phyloP scores from a whole-genome alignment of 2,329 filamentous ascomycete genomes.

The Septoria linicola region DNA sequence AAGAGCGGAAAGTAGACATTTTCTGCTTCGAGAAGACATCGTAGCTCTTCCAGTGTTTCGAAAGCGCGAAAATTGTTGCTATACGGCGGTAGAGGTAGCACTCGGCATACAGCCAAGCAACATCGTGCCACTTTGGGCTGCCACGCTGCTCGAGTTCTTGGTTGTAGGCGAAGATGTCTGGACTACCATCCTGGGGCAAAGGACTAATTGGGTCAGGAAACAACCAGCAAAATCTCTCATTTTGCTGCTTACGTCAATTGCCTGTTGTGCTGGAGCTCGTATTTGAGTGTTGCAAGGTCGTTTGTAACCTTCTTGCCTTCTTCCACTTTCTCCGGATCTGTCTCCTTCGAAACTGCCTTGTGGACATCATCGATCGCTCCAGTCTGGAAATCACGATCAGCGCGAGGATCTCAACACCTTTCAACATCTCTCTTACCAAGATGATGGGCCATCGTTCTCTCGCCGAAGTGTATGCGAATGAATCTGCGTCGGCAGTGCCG shows the following conservation, averaged over 20 bases:
- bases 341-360: slow-evolving; percentile 61
- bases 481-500: slow-evolving; percentile 75
- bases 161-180: slow-evolving; percentile 81
- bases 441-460: slow-evolving; percentile 91
- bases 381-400: slow-evolving; percentile 57
- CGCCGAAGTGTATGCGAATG: slow-evolving; percentile 83
- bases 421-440: slow-evolving; percentile 57
- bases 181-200: slow-evolving; percentile 70
- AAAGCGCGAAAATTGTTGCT: slow-evolving; percentile 72
- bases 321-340: slow-evolving; percentile 62
- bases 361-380: slow-evolving; percentile 94
- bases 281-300: slow-evolving; percentile 79
- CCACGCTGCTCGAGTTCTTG: slow-evolving; percentile 74
- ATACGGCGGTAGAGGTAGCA: slow-evolving; percentile 93
- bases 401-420: not conserved
- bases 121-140: slow-evolving; percentile 75
- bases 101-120: slow-evolving; percentile 86
- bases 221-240: not conserved
- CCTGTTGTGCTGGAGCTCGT: slow-evolving; percentile 89
- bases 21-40: slow-evolving; percentile 90
- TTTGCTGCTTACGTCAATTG: slow-evolving; percentile 62
- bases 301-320: slow-evolving; percentile 88
- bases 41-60: slow-evolving; percentile 81
- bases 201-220: slow-evolving; percentile 52
- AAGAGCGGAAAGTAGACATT: slow-evolving; percentile 87